phyloP scores from a whole-genome alignment of 2,329 filamentous ascomycete genomes.

The Calonectria leucothoes region DNA sequence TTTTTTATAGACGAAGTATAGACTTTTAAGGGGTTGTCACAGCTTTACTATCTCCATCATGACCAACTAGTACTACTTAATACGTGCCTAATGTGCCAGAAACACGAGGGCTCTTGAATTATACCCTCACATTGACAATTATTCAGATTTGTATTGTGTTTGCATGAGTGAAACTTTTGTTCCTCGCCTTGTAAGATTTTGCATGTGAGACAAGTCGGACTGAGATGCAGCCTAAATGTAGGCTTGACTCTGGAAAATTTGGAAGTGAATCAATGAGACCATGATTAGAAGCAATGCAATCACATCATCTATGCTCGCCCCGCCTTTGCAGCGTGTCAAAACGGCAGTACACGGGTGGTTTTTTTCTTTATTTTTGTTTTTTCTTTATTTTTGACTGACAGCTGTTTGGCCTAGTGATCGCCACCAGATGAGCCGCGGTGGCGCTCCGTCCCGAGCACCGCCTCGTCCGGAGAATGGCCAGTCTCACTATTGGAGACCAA shows the following conservation, averaged over 20 bases:
- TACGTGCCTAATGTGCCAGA: background rate
- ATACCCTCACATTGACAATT: background rate
- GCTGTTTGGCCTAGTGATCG: background rate
- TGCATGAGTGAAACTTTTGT: background rate
- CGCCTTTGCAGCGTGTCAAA: background rate
- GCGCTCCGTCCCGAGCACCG: background rate
- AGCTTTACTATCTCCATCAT: constrained; percentile 27
- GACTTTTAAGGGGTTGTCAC: constrained; percentile 36
- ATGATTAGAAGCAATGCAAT: background rate
- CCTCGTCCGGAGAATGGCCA: background rate
- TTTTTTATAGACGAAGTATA: constrained; percentile 43
- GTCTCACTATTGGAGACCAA: background rate
- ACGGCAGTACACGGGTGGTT: background rate
- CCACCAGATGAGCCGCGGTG: background rate
- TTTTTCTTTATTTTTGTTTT: background rate
- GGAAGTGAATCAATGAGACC: background rate
- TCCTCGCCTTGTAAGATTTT: too few relatives aligned
- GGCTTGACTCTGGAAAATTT: too few relatives aligned
- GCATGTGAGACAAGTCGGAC: background rate
- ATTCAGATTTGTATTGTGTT: background rate
- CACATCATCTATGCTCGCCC: background rate
- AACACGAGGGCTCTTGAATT: background rate
- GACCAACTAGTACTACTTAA: background rate
- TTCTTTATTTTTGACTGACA: background rate
- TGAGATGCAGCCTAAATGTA: too few relatives aligned